Evolutionary conservation across 768 basidiomycete species (phyloP).

Genomic region (Suillus placidus): DNA sequence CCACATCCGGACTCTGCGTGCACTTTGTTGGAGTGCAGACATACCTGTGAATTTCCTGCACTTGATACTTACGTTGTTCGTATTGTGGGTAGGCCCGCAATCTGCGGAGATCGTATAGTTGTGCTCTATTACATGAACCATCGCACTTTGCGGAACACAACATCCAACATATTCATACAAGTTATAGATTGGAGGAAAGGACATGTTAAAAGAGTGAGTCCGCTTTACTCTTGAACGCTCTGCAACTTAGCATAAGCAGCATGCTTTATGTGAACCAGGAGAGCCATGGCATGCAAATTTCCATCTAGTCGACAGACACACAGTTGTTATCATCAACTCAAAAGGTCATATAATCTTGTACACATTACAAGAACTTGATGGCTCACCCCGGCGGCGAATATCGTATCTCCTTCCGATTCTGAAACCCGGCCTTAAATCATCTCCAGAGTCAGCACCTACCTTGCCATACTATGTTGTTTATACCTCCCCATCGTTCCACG

Average conservation of each 20-base stretch:
- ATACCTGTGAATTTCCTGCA: background rate
- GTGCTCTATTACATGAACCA: background rate
- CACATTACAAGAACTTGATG: background rate
- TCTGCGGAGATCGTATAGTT: background rate
- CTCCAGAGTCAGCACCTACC: background rate
- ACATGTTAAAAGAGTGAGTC: background rate
- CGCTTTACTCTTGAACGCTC: background rate
- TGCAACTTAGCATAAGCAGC: background rate
- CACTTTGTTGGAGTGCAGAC: background rate
- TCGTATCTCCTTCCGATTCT: background rate
- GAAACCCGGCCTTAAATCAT: background rate
- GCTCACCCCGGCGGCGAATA: background rate
- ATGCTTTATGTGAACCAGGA: background rate
- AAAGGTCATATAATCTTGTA: background rate
- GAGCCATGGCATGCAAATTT: background rate
- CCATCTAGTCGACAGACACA: background rate
- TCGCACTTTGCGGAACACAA: background rate
- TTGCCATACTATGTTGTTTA: background rate
- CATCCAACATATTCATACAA: background rate
- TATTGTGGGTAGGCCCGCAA: background rate
- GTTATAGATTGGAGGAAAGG: conserved; percentile 3
- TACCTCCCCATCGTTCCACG: conserved; percentile 1
- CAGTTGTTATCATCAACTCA: background rate
- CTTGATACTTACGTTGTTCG: background rate
- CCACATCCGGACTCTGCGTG: background rate